A percentile compares a stretch with the other conserved stretches of the same genome.
Evolutionary conservation across 129 eudicot species (phyloP).

Genomic region (Escallonia herrerae): DNA sequence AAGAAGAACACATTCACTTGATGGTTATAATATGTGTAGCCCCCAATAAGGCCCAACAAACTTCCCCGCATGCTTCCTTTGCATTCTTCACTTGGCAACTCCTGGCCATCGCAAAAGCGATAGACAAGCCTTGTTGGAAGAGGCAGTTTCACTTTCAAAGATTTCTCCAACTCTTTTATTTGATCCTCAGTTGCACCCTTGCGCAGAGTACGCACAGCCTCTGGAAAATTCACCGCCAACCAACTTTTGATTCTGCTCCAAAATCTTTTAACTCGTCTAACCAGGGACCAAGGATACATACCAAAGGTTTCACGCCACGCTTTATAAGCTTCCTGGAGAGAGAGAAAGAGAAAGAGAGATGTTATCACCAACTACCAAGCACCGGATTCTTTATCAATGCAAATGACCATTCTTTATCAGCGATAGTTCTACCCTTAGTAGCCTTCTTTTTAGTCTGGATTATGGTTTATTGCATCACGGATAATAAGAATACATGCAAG

Average conservation of each 20-base stretch:
- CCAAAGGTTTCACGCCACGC: conserved; percentile 64
- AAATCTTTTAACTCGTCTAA: conserved; percentile 48
- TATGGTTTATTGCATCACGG: too few species aligned
- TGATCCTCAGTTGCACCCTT: conserved; percentile 79
- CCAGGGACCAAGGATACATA: conserved; percentile 80
- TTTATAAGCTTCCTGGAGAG: conserved; percentile 55
- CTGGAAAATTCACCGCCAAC: conserved; percentile 59
- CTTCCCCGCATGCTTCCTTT: conserved; percentile 10
- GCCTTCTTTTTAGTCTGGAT: too few species aligned
- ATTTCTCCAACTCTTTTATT: conserved; percentile 41
- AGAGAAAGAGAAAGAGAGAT: not conserved
- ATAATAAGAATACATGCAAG: too few species aligned
- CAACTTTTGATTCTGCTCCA: conserved; percentile 59
- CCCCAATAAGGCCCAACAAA: conserved; percentile 73
- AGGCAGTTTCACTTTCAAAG: conserved; percentile 62
- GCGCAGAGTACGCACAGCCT: conserved; percentile 52
- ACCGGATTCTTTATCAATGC: conserved; percentile 1
- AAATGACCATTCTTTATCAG: not conserved
- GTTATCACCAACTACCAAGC: conserved; percentile 1
- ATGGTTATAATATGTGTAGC: conserved; percentile 55
- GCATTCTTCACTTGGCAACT: conserved; percentile 17
- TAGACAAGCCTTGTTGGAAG: conserved; percentile 67
- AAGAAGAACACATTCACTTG: conserved; percentile 61
- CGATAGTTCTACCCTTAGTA: too few species aligned
- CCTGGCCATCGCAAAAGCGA: conserved; percentile 85